phyloP scores from a whole-genome alignment of 1,139 yeast genomes.

The Groenewaldozyma auringiensis region DNA sequence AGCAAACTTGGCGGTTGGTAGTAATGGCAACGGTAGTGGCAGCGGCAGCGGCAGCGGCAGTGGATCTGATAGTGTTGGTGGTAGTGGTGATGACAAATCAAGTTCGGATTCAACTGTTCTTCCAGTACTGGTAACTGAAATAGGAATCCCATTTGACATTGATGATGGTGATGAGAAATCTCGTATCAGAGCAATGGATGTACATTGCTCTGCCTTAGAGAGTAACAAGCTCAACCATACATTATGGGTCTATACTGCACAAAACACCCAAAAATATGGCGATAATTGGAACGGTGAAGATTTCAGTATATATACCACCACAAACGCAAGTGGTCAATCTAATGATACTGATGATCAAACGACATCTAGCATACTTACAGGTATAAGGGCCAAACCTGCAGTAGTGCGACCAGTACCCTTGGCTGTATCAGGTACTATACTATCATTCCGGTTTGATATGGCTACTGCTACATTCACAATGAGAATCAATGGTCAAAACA shows the following conservation, averaged over 20 bases:
- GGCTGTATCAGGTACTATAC: slow-evolving; percentile 25
- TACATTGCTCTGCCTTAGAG: slow-evolving; percentile 70
- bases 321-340: background rate
- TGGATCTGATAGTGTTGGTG: background rate
- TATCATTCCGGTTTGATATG: slow-evolving; percentile 25
- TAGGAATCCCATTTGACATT: slow-evolving; percentile 98
- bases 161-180: slow-evolving; percentile 55
- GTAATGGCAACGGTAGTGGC: background rate
- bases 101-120: slow-evolving; percentile 27
- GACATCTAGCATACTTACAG: slow-evolving; percentile 2
- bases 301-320: slow-evolving; percentile 68
- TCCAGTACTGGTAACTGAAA: slow-evolving; percentile 70
- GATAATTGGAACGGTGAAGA: slow-evolving; percentile 93
- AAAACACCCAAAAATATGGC: slow-evolving; percentile 73
- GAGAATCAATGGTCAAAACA: slow-evolving; percentile 15
- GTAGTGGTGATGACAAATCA: slow-evolving; percentile 41
- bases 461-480: slow-evolving; percentile 24
- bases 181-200: slow-evolving; percentile 80
- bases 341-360: slow-evolving; percentile 6
- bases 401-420: slow-evolving; percentile 33
- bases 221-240: slow-evolving; percentile 64
- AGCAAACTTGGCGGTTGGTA: background rate
- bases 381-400: slow-evolving; percentile 30
- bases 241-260: slow-evolving; percentile 75
- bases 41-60: background rate